phyloP scores from a whole-genome alignment of 129 eudicot species.

The Smallanthus sonchifolius region DNA sequence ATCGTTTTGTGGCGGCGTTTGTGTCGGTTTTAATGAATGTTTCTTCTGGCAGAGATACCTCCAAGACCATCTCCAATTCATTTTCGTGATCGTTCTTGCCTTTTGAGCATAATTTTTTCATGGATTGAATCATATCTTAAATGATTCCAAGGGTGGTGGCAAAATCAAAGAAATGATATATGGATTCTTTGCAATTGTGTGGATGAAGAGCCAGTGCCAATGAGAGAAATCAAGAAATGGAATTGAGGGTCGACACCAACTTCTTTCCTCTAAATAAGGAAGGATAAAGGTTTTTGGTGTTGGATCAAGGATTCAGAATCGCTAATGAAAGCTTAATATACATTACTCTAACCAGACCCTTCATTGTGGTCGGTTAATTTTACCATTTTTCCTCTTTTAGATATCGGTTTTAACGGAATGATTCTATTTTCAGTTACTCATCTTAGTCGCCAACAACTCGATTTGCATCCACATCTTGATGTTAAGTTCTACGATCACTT shows the following conservation, averaged over 20 bases:
- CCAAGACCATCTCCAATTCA: conserved; percentile 73
- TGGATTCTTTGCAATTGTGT: background rate
- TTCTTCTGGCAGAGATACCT: conserved; percentile 82
- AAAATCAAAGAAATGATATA: background rate
- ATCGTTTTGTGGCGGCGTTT: conserved; percentile 48
- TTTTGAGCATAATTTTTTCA: conserved; percentile 61
- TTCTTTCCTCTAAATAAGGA: background rate
- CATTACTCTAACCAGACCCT: too few relatives aligned
- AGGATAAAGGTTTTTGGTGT: conserved; percentile 10
- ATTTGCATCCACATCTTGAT: too few relatives aligned
- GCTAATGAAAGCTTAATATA: background rate
- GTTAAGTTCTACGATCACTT: too few relatives aligned
- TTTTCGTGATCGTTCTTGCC: conserved; percentile 45
- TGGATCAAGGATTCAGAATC: background rate
- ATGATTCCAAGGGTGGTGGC: background rate
- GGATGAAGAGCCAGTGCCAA: background rate
- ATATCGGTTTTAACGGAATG: too few relatives aligned
- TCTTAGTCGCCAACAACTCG: too few relatives aligned
- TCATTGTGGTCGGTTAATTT: too few relatives aligned
- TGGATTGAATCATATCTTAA: conserved; percentile 24
- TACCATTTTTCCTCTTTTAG: too few relatives aligned
- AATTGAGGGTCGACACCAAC: background rate
- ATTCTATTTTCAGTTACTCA: too few relatives aligned
- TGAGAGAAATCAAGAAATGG: background rate
- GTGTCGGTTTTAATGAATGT: conserved; percentile 50